phyloP scores from a whole-genome alignment of 352 stramenopile genomes.

The Phytophthora tubulina region DNA sequence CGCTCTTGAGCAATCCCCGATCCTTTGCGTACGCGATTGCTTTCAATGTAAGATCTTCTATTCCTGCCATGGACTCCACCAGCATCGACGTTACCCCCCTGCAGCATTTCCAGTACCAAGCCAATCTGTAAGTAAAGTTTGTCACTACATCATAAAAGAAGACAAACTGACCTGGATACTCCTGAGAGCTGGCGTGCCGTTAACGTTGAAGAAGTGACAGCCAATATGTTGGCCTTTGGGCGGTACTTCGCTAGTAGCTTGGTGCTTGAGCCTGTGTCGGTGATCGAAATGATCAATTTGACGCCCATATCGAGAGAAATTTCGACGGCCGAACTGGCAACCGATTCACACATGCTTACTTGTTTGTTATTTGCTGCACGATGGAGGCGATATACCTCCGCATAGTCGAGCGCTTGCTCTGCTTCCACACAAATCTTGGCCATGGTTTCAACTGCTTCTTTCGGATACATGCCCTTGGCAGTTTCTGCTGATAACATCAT shows the following conservation, averaged over 20 bases:
- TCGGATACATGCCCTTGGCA: slow-evolving; percentile 97
- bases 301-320: slow-evolving; percentile 97
- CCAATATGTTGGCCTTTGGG: slow-evolving; percentile 88
- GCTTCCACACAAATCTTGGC: slow-evolving; percentile 93
- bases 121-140: slow-evolving; percentile 5
- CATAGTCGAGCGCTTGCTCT: slow-evolving; percentile 84
- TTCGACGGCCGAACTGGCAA: slow-evolving; percentile 97
- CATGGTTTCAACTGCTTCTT: slow-evolving; percentile 96
- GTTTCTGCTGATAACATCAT: slow-evolving; percentile 99
- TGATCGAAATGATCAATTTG: slow-evolving; percentile 98
- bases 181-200: slow-evolving; percentile 80
- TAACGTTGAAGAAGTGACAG: slow-evolving; percentile 83
- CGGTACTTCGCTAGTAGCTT: slow-evolving; percentile 98
- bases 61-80: slow-evolving; percentile 82
- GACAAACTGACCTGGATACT: slow-evolving; percentile 69
- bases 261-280: slow-evolving; percentile 94
- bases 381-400: slow-evolving; percentile 70
- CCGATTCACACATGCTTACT: slow-evolving; percentile 91
- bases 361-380: slow-evolving; percentile 56
- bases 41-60: slow-evolving; percentile 88
- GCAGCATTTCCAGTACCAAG: slow-evolving; percentile 8
- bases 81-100: slow-evolving; percentile 76
- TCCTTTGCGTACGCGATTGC: slow-evolving; percentile 88
- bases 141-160: background rate
- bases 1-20: slow-evolving; percentile 79